phyloP scores from a whole-genome alignment of 108 stramenopile genomes.

The Thalassiosira profunda region DNA sequence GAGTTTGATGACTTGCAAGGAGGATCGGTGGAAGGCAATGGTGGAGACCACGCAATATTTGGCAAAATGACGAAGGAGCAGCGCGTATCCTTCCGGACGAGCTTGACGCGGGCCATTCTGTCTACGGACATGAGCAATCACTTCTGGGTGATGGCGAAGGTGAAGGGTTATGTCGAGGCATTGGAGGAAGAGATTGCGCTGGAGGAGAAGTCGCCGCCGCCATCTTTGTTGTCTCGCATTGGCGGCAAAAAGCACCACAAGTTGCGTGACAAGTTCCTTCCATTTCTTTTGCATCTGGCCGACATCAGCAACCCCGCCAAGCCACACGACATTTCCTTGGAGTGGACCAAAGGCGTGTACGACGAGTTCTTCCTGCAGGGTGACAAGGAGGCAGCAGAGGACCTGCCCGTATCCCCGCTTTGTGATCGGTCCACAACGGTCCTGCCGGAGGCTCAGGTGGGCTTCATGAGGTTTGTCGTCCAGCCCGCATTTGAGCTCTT shows the following conservation, averaged over 20 bases:
- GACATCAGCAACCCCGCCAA: constrained; percentile 78
- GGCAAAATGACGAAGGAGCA: constrained; percentile 25
- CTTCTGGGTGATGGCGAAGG: constrained; percentile 34
- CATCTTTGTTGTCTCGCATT: not conserved
- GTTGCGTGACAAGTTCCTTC: constrained; percentile 27
- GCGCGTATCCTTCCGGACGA: not conserved
- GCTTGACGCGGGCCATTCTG: constrained; percentile 3
- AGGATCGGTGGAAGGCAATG: not conserved
- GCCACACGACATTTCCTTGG: constrained; percentile 39
- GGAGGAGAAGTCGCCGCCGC: not conserved
- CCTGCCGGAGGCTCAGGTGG: constrained; percentile 45
- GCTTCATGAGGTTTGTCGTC: constrained; percentile 71
- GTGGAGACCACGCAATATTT: constrained; percentile 38
- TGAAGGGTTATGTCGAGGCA: constrained; percentile 18
- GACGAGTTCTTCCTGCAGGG: constrained; percentile 79
- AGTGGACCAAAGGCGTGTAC: constrained; percentile 59
- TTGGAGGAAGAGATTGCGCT: not conserved
- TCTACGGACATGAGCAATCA: constrained; percentile 47
- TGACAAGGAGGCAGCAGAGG: constrained; percentile 49
- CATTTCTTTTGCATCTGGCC: constrained; percentile 61
- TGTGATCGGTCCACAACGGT: constrained; percentile 56
- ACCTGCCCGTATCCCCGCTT: constrained; percentile 50
- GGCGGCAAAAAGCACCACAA: constrained; percentile 2
- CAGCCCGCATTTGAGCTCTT: constrained; percentile 49
- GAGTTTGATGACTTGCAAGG: not conserved